A percentile compares a stretch with the other conserved stretches of the same genome.
phyloP scores from a whole-genome alignment of 257 asterid genomes.

The Solanum chmielewskii region DNA sequence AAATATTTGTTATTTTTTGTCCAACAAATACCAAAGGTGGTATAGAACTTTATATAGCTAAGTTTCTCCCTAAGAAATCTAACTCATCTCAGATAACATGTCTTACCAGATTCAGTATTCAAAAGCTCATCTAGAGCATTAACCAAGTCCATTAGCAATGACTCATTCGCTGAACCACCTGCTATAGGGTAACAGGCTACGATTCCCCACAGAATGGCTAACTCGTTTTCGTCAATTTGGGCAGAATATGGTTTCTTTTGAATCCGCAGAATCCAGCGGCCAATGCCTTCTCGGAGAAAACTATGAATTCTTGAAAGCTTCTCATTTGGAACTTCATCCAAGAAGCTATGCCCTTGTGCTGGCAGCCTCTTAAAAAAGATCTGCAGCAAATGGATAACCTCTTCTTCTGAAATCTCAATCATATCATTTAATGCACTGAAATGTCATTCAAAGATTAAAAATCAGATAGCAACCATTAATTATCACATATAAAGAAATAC shows the following conservation, averaged over 20 bases:
- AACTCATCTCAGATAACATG: constrained; percentile 2
- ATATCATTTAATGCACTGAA: constrained; percentile 74
- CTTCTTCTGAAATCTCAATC: constrained; percentile 44
- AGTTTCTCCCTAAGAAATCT: background rate
- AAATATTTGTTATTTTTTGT: background rate
- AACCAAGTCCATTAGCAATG: constrained; percentile 52
- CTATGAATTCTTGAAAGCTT: constrained; percentile 22
- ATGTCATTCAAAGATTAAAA: constrained; percentile 8
- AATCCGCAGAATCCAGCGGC: constrained; percentile 28
- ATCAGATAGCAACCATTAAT: background rate
- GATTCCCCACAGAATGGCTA: constrained; percentile 80
- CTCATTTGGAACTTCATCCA: constrained; percentile 31
- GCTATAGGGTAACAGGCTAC: constrained; percentile 49
- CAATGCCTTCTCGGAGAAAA: constrained; percentile 34
- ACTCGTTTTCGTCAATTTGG: constrained; percentile 27
- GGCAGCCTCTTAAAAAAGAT: constrained; percentile 56
- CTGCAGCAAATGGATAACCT: constrained; percentile 46
- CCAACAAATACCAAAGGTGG: background rate
- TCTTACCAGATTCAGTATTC: constrained; percentile 47
- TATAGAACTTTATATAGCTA: background rate
- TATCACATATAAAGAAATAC: background rate
- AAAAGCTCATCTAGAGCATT: constrained; percentile 57
- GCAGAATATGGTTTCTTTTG: constrained; percentile 16
- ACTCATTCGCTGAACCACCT: constrained; percentile 28
- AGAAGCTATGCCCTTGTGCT: constrained; percentile 23